Evolutionary conservation across 2,329 filamentous ascomycete species (phyloP), one percentile per base, ranked within the genome.

Genomic region (Sarocladium strictum): DNA sequence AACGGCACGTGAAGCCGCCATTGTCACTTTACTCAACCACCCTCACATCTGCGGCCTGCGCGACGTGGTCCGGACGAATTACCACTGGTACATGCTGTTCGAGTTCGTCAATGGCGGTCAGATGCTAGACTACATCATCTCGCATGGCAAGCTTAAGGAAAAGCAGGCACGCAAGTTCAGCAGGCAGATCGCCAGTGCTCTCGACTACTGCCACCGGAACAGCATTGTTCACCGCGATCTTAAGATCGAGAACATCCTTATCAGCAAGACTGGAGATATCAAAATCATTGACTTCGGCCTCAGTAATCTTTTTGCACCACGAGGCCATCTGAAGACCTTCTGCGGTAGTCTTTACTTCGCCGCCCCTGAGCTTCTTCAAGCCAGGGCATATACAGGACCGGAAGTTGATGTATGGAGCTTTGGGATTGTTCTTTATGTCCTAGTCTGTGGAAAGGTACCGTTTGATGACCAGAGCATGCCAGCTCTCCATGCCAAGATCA

Each of bases 41-140:
- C 94, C 93, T 14, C 95, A 96, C 67, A 95, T 99, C 56, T 97
- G 94, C 69, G 91, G 89, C 56, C 89, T 99, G 80, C 85, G 91
- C 60, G 94, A 99, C 72, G 91, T 97, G 24, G 88, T 97, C 55
- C 87, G 92, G 56, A 97, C 94, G 52, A 93, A 94, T 65, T 94
- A 97, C 69, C 94, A 99, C 72, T 99, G 94, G 94, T 99, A 99
- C 72, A 99, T 99, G 94, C 84, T 99, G 53, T 99, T 96, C 67
- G 94, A 99, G 74, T 97, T 94, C 69, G 94, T 99, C 71, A 97
- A 99, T 67, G 94, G 94, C 49, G 94, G 94, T 17, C 94, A 99
- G 73, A 97, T 99, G 94, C 84, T 99, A 58, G 94, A 99, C 75
- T 99, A 97, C 72, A 99, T 99, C 69, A 99, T 99, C 67, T 97